phyloP scores from a whole-genome alignment of 106 monocot genomes.

The Amphibolis antarctica region DNA sequence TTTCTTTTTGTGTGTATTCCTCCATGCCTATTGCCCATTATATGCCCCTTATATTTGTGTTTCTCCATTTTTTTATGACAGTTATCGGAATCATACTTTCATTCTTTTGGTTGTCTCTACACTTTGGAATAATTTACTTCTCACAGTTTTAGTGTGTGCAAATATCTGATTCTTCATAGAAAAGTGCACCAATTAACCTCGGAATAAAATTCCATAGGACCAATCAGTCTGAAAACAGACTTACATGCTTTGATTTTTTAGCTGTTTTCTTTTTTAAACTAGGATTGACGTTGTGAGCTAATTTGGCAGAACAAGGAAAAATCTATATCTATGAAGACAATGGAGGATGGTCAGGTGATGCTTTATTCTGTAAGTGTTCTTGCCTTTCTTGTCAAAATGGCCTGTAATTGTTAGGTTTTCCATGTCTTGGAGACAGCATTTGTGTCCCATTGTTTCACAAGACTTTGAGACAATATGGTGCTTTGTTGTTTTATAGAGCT shows the following conservation, averaged over 20 bases:
- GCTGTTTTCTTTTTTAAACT: background rate
- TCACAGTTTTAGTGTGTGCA: no score
- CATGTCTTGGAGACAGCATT: no score
- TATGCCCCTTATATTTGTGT: background rate
- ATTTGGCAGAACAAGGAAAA: constrained; percentile 77
- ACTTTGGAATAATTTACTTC: no score
- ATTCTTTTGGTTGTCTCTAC: no score
- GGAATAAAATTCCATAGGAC: no score
- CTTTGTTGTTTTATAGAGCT: constrained; percentile 37
- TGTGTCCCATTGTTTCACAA: background rate
- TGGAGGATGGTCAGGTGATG: constrained; percentile 99
- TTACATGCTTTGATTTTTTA: no score
- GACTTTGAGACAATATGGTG: background rate
- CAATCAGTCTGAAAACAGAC: no score
- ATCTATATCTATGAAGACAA: constrained; percentile 91
- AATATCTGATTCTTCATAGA: no score
- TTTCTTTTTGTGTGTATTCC: constrained; percentile 1
- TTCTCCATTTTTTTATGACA: background rate
- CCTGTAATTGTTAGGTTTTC: background rate
- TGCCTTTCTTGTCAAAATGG: background rate
- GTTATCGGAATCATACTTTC: no score
- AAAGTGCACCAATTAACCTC: no score
- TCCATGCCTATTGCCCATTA: background rate
- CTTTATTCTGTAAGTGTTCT: constrained; percentile 70
- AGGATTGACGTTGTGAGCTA: background rate